Evolutionary conservation across 352 stramenopile genomes (phyloP).

Genomic region (Globisporangium yorkense): DNA sequence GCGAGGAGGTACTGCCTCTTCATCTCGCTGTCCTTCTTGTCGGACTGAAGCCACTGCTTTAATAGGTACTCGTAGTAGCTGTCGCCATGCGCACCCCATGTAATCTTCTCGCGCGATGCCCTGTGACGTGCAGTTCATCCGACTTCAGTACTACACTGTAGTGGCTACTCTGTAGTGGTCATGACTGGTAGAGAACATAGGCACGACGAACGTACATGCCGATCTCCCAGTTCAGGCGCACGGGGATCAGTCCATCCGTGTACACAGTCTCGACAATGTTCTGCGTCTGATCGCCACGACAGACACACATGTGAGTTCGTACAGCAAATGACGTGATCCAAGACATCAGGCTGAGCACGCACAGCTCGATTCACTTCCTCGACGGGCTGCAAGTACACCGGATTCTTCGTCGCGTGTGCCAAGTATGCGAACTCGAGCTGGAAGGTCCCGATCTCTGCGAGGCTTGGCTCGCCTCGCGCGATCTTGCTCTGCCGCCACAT

Average conservation of each 20-base stretch:
- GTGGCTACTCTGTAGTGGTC: neutral
- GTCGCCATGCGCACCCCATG: slow-evolving; percentile 54
- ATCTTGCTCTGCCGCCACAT: neutral
- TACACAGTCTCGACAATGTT: slow-evolving; percentile 22
- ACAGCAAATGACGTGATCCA: neutral
- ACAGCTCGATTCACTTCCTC: slow-evolving; percentile 39
- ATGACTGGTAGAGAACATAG: neutral
- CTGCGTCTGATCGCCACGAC: slow-evolving; percentile 16
- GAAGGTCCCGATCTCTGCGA: slow-evolving; percentile 50
- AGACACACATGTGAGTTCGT: neutral
- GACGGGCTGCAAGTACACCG: slow-evolving; percentile 27
- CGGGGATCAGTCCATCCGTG: slow-evolving; percentile 39
- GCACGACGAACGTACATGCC: slow-evolving; percentile 14
- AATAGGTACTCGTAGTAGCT: slow-evolving; percentile 78
- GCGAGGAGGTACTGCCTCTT: slow-evolving; percentile 47
- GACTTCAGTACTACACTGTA: too few species aligned
- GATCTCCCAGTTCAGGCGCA: slow-evolving; percentile 26
- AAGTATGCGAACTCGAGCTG: slow-evolving; percentile 68
- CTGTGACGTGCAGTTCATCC: neutral
- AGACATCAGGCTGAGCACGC: neutral
- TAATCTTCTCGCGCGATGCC: slow-evolving; percentile 20
- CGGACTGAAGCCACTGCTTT: slow-evolving; percentile 63
- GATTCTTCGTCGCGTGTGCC: slow-evolving; percentile 24
- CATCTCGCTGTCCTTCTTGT: slow-evolving; percentile 40
- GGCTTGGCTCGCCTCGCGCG: slow-evolving; percentile 12